A percentile compares a stretch with the other conserved stretches of the same genome.
These are phyloP conservation scores for Backusella tarrabulga DNA, from an alignment of 192 early-diverging fungal genomes.

Conservation along the genomic window DNA sequence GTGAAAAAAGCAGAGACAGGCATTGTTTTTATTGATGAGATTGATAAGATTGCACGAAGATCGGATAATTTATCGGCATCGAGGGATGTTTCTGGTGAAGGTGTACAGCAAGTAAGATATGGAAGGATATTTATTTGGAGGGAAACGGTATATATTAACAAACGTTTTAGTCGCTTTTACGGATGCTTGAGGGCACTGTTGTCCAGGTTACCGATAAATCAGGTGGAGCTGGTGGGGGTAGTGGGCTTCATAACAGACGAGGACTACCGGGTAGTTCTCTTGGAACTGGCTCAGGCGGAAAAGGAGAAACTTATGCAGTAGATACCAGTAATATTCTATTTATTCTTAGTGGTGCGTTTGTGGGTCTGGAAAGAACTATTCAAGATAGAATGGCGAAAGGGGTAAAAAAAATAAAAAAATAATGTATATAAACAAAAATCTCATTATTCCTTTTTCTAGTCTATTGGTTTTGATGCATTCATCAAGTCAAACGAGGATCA, in stretches of 20 bases:
- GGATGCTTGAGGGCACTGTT: slow-evolving; percentile 87
- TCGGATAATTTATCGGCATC: slow-evolving; percentile 71
- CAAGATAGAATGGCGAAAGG: slow-evolving; percentile 76
- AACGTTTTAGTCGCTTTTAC: slow-evolving; percentile 46
- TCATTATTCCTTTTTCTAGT: slow-evolving; percentile 26
- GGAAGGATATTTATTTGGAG: not conserved
- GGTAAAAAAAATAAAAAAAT: slow-evolving; percentile 16
- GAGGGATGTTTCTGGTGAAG: slow-evolving; percentile 88
- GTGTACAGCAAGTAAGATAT: slow-evolving; percentile 69
- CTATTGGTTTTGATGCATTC: slow-evolving; percentile 74
- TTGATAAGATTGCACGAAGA: slow-evolving; percentile 85
- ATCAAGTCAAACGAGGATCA: not conserved
- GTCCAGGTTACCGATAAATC: slow-evolving; percentile 85
- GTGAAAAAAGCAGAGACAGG: slow-evolving; percentile 80
- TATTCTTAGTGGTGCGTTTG: slow-evolving; percentile 85
- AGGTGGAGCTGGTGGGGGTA: slow-evolving; percentile 43
- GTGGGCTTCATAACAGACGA: not conserved
- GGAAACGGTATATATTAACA: too few species aligned
- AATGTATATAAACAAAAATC: not conserved
- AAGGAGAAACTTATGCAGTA: slow-evolving; percentile 79
- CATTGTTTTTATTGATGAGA: slow-evolving; percentile 90
- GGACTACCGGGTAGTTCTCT: not conserved
- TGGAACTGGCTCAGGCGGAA: slow-evolving; percentile 20
- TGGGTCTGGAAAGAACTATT: slow-evolving; percentile 81
- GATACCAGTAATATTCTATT: slow-evolving; percentile 91